Evolutionary conservation across 1,284 basidiomycete genomes (phyloP), one percentile per base, ranked within the genome.

Genomic region (Anthracocystis walkeri): DNA sequence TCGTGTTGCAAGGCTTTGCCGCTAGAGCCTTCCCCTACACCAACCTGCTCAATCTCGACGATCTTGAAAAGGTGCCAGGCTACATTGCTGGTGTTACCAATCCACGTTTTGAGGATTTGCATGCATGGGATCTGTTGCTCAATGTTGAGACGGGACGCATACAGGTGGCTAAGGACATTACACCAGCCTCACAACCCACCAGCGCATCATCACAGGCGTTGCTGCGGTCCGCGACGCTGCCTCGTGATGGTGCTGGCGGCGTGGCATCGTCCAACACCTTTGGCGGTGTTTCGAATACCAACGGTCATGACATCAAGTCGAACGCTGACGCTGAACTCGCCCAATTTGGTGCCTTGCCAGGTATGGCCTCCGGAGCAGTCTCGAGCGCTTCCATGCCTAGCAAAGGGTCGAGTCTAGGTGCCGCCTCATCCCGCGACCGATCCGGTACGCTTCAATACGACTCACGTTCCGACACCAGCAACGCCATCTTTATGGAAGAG

Each of bases 71-170:
- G 46, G 90, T 93, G 52, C 90, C 92, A 5, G 94, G 93, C 12
- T 99, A 92, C 84, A 94, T 99, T 61, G 95, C 95, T 6, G 95
- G 95, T 3, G 95, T 97, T 2, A 96, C 93, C 4, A 98, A 99
- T 82, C 95, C 95, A 1, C 93, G 96, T 33, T 97, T 97, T 84
- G 93, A 95, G 80, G 89, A 92, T 8, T 90, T 92, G 0, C 90
- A 90, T 1, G 89, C 90, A 18, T 99, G 96, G 96, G 95, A 99
- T 85, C 88, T 99, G 1, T 87, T 97, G 41, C 92, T 94, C 85
- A 94, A 97, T 82, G 90, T 97, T 65, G 91, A 93, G 58, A 91
- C 90, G 0, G 93, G 93, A 5, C 90, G 90, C 55, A 92, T 97
- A 68, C 91, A 91, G 2, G 91, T 97, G 2, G 90, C 92, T 45